phyloP scores from a whole-genome alignment of 1,139 yeast species.

The Wickerhamiella infanticola region DNA sequence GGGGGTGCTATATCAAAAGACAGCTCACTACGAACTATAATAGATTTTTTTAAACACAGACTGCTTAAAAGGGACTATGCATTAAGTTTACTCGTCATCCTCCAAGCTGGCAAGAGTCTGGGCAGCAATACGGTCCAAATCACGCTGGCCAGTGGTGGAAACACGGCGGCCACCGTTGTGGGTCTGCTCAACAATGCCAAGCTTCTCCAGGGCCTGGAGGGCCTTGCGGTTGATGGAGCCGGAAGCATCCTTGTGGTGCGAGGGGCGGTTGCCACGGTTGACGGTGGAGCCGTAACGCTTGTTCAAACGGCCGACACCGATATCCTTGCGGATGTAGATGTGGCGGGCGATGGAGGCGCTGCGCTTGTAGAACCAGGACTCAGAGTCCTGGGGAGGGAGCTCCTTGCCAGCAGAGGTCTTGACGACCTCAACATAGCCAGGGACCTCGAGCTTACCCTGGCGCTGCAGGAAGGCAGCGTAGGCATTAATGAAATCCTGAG shows the following conservation, averaged over 20 bases:
- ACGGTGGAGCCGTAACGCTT: conserved; percentile 98
- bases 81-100: conserved; percentile 27
- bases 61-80: neutral
- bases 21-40: neutral
- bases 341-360: conserved; percentile 99
- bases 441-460: conserved; percentile 99
- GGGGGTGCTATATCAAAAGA: too few species aligned
- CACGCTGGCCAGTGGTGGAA: conserved; percentile 99
- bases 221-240: conserved; percentile 99
- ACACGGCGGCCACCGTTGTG: conserved; percentile 99
- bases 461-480: conserved; percentile 99
- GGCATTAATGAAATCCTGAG: conserved; percentile 98
- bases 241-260: conserved; percentile 97
- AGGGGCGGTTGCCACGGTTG: conserved; percentile 99
- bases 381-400: conserved; percentile 99
- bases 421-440: conserved; percentile 99
- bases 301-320: conserved; percentile 99
- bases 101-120: conserved; percentile 92
- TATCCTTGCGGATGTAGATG: conserved; percentile 98
- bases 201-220: conserved; percentile 94
- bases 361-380: conserved; percentile 99
- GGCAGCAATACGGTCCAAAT: conserved; percentile 99
- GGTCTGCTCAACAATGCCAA: conserved; percentile 92
- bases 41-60: neutral
- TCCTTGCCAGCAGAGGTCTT: conserved; percentile 98